A percentile compares a stretch with the other conserved stretches of the same genome.
Evolutionary conservation across 148 eudicot species (phyloP).

Genomic region (Rhododendron griersonianum): DNA sequence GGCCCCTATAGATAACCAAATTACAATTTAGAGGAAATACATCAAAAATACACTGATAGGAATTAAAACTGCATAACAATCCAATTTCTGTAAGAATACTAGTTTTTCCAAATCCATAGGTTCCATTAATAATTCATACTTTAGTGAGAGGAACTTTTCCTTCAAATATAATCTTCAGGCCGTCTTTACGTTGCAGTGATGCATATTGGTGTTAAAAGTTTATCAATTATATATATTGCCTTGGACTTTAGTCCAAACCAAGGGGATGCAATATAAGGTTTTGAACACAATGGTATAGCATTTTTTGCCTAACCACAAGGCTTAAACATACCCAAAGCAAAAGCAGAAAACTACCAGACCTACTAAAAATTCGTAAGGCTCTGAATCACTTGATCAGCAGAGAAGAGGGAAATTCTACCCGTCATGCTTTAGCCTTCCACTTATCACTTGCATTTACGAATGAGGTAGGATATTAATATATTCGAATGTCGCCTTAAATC

Average conservation of each 20-base stretch:
- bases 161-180: not conserved
- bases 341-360: constrained; percentile 1
- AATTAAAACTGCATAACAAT: not conserved
- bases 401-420: constrained; percentile 36
- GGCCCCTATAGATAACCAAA: not conserved
- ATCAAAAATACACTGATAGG: not conserved
- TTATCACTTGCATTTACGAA: constrained; percentile 55
- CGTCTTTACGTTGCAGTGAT: not conserved
- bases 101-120: not conserved
- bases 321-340: not conserved
- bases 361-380: not conserved
- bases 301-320: not conserved
- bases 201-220: too few relatives aligned
- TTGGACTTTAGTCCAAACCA: constrained; percentile 19
- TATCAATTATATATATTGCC: too few relatives aligned
- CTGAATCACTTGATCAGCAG: not conserved
- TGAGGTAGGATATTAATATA: constrained; percentile 72
- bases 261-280: not conserved
- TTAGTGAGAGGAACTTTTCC: not conserved
- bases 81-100: not conserved
- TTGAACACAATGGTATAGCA: not conserved
- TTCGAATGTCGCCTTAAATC: constrained; percentile 85
- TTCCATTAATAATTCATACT: not conserved
- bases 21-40: not conserved
- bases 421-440: constrained; percentile 88